These are phyloP conservation scores for Neurospora discreta DNA, from an alignment of 495 filamentous ascomycete genomes.

Conservation along the genomic window DNA sequence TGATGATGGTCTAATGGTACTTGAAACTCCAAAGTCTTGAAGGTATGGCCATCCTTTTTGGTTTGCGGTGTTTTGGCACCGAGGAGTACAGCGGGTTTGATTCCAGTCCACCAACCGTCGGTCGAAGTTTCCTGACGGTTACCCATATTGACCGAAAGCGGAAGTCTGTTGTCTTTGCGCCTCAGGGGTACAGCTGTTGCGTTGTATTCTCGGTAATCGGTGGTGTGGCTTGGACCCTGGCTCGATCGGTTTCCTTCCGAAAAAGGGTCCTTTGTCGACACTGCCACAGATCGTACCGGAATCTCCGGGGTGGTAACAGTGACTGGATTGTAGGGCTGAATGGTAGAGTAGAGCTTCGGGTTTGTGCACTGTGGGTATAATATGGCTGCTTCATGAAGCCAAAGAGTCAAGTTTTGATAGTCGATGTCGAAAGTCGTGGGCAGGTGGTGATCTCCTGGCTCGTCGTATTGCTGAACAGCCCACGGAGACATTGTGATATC, in stretches of 20 bases:
- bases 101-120: not conserved
- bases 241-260: not conserved
- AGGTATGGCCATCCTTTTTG: not conserved
- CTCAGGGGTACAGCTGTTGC: not conserved
- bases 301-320: not conserved
- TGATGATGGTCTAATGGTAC: conserved; percentile 13
- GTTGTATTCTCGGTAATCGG: not conserved
- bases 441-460: not conserved
- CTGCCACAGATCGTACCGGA: not conserved
- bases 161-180: not conserved
- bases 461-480: not conserved
- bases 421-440: not conserved
- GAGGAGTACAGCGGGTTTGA: not conserved
- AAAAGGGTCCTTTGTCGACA: not conserved
- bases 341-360: not conserved
- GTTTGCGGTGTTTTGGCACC: not conserved
- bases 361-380: not conserved
- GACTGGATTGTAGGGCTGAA: not conserved
- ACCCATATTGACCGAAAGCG: not conserved
- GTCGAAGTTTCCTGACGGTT: not conserved
- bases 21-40: conserved; percentile 2
- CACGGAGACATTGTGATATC: not conserved
- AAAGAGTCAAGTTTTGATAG: not conserved
- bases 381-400: not conserved
- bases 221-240: not conserved